Evolutionary conservation across 1,284 basidiomycete genomes (phyloP), one percentile per base, ranked within the genome.

Genomic region (Athelia sp.): DNA sequence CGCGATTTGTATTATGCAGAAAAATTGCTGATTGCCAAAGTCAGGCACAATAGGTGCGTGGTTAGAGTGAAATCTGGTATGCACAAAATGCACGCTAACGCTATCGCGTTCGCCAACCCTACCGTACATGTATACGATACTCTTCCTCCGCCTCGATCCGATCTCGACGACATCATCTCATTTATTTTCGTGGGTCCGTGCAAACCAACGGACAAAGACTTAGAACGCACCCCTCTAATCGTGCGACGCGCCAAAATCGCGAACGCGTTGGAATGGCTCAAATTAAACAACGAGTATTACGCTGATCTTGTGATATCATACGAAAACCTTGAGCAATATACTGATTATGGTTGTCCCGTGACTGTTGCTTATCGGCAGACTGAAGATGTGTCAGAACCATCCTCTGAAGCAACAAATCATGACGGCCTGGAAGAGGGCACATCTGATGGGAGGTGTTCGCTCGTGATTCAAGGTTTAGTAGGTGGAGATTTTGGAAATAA

Each of bases 221-320:
- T 63, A 8, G 60, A 62, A 32, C 32, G 66, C 4, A 66, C 64
- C 21, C 71, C 71, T 14, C 54, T 66, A n/a, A 47, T 64, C 15
- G 59, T 65, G 1, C 35, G 58, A 21, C 10, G 54, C 14, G 52
- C 61, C 21, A 31, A 47, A 19, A 55, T 64, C 1, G 17, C 29
- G 15, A 35, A 22, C 15, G 63, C 63, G 3, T 46, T 68, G 4
- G 48, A 61, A 18, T 67, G 65, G 65, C 51, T 68, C 15, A 60
- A 59, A 22, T 31, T 64, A 1, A 68, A 68, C 44, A 62, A 68
- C 52, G 3, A 2, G 10, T 58, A 61, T 26, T 68, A 66, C 51
- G 13, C 1, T 8, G 58, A 63, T 49, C 4, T 63, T 1, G 42
- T 50, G 0, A 63, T 68, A 13, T 61, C 57, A 1, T n/a, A 61